These are phyloP conservation scores for Zygotorulaspora chibaensis DNA, from an alignment of 805 yeast species.

Conservation along the genomic window DNA sequence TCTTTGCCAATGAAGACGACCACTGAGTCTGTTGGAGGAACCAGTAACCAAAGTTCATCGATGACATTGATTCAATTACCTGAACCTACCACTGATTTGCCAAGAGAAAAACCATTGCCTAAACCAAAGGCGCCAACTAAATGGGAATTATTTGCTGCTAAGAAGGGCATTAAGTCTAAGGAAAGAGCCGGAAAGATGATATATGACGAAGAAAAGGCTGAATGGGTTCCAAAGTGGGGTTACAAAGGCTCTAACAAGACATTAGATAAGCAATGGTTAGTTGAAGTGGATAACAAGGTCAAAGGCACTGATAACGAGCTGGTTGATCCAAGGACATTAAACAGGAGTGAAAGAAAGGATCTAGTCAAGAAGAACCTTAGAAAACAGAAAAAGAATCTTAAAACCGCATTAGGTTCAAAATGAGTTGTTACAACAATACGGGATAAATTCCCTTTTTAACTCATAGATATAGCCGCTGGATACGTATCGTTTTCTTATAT, in stretches of 20 bases:
- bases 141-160: conserved; percentile 96
- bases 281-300: conserved; percentile 80
- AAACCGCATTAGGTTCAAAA: conserved; percentile 28
- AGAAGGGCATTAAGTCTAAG: conserved; percentile 90
- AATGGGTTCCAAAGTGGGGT: conserved; percentile 99
- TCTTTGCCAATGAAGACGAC: conserved; percentile 87
- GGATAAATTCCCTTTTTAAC: not conserved
- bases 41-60: conserved; percentile 55
- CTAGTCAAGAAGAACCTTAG: conserved; percentile 77
- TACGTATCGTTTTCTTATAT: not conserved
- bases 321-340: conserved; percentile 81
- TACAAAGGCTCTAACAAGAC: conserved; percentile 89
- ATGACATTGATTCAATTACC: conserved; percentile 85
- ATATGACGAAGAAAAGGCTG: conserved; percentile 81
- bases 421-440: not conserved
- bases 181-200: conserved; percentile 85
- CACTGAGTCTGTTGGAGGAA: conserved; percentile 58
- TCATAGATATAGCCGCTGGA: not conserved
- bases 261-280: conserved; percentile 88
- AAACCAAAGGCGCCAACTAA: conserved; percentile 87
- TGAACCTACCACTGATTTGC: conserved; percentile 72
- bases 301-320: conserved; percentile 57
- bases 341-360: conserved; percentile 77
- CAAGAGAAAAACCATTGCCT: conserved; percentile 95
- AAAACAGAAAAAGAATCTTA: conserved; percentile 79